Conservation (phyloP, 768 basidiomycete species). For the Peribolospora kevripleyi region DNA sequence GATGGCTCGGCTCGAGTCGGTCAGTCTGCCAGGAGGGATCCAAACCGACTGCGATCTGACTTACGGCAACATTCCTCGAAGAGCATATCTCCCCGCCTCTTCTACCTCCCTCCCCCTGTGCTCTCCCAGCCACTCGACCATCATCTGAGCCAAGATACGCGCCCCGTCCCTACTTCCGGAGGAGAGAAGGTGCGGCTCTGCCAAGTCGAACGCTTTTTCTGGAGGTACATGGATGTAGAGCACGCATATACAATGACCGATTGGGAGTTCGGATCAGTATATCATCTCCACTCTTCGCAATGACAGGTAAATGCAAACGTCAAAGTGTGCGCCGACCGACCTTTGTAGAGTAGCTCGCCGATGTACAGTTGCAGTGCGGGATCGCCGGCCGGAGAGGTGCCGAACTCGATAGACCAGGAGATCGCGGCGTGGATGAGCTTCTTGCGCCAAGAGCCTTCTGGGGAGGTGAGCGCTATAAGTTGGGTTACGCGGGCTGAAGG, state of each 20-base stretch:
- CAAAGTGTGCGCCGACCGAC: conserved; percentile 20
- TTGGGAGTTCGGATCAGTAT: no score
- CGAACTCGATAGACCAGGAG: conserved; percentile 67
- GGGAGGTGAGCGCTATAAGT: conserved; percentile 60
- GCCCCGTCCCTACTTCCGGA: conserved; percentile 78
- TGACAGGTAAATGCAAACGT: no score
- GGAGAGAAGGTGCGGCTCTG: conserved; percentile 60
- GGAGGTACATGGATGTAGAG: background rate
- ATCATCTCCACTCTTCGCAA: no score
- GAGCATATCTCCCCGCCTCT: no score
- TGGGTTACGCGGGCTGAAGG: conserved; percentile 35
- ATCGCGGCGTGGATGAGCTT: conserved; percentile 63
- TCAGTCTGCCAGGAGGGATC: no score
- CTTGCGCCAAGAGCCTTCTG: conserved; percentile 67
- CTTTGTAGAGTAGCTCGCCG: conserved; percentile 66
- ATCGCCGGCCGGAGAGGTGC: conserved; percentile 66
- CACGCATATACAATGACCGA: background rate
- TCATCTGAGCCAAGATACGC: conserved; percentile 58
- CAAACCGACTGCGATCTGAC: no score
- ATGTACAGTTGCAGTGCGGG: conserved; percentile 67
- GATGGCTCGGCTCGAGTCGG: no score
- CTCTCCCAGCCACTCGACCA: conserved; percentile 41
- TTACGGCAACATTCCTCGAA: no score
- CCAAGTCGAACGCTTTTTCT: conserved; percentile 53
- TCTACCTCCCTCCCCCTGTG: no score